A percentile compares a stretch with the other conserved stretches of the same genome.
Evolutionary conservation across 1,284 basidiomycete species (phyloP).

Genomic region (Moesziomyces globuligerus): DNA sequence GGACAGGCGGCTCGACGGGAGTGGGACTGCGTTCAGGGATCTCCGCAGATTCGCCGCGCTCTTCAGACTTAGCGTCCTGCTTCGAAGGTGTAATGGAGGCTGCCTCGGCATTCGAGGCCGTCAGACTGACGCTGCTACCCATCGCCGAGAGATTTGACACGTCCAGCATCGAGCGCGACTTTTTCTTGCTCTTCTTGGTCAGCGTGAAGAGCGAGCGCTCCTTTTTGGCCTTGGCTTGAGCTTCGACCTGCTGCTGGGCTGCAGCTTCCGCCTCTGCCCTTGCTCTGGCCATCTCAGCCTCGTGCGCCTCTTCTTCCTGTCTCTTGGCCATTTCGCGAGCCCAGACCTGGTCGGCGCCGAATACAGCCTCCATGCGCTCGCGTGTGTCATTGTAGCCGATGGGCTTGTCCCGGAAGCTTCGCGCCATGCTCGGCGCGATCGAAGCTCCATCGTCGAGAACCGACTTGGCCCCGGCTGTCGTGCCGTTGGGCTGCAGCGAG

Average conservation of each 20-base stretch:
- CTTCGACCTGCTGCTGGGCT: conserved; percentile 13
- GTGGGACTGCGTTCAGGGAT: conserved; percentile 15
- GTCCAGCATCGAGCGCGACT: conserved; percentile 8
- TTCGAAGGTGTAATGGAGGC: conserved; percentile 5
- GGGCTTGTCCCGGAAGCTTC: conserved; percentile 56
- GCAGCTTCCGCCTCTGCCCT: conserved; percentile 27
- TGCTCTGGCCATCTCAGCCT: conserved; percentile 29
- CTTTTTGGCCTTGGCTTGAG: conserved; percentile 32
- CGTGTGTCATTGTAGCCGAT: conserved; percentile 62
- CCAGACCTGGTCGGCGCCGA: conserved; percentile 56
- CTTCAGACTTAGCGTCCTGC: conserved; percentile 1
- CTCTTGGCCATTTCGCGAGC: conserved; percentile 57
- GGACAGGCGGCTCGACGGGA: conserved; percentile 41
- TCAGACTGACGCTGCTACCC: conserved; percentile 26
- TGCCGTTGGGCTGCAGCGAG: conserved; percentile 11
- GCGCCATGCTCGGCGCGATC: conserved; percentile 44
- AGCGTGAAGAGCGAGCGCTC: conserved; percentile 24
- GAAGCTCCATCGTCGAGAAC: conserved; percentile 40
- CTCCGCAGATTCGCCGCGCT: conserved; percentile 3
- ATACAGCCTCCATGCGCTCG: conserved; percentile 62
- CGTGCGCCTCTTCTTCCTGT: conserved; percentile 47
- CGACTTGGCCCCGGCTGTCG: conserved; percentile 4
- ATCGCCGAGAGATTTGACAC: conserved; percentile 15
- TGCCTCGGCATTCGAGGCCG: conserved; percentile 12
- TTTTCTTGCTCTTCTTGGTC: conserved; percentile 38